Evolutionary conservation across 1,284 basidiomycete genomes (phyloP).

Genomic region (Apiotrichum siamense): DNA sequence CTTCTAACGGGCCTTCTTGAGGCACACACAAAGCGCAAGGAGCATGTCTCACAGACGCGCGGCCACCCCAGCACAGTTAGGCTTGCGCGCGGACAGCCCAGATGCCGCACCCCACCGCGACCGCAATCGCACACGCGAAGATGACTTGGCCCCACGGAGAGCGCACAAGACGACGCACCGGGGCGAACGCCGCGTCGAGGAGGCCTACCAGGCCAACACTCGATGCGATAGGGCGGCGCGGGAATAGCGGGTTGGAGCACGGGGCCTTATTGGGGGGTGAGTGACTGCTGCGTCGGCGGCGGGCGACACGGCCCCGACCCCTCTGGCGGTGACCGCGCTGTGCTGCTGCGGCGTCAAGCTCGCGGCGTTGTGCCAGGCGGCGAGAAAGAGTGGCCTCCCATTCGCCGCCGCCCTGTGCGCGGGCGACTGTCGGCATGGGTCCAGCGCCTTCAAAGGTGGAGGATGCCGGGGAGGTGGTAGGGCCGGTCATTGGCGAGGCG

Average conservation of each 20-base stretch:
- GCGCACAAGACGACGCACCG: constrained; percentile 2
- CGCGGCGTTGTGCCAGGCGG: constrained; percentile 34
- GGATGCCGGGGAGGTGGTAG: constrained; percentile 15
- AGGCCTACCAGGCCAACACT: constrained; percentile 8
- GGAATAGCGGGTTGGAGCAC: constrained; percentile 13
- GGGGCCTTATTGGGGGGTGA: background rate
- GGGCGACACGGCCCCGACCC: background rate
- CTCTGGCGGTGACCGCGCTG: background rate
- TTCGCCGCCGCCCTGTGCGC: constrained; percentile 34
- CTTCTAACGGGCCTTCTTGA: too few species aligned
- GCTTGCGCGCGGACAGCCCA: constrained; percentile 9
- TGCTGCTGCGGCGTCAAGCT: constrained; percentile 14
- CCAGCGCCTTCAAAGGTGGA: constrained; percentile 12
- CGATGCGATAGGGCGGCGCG: background rate
- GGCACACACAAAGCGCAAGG: too few species aligned
- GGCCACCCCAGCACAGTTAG: background rate
- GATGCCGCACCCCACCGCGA: constrained; percentile 18
- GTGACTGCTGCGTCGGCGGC: background rate
- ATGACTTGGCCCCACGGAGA: constrained; percentile 9
- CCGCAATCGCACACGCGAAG: constrained; percentile 17
- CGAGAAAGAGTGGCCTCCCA: constrained; percentile 41
- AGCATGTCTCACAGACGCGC: too few species aligned
- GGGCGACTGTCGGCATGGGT: constrained; percentile 37
- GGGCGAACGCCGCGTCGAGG: constrained; percentile 10
- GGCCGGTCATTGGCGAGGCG: constrained; percentile 3